Base-by-base conservation (phyloP, 2,329 filamentous ascomycete species). In the Didymellaceae sp. region DNA sequence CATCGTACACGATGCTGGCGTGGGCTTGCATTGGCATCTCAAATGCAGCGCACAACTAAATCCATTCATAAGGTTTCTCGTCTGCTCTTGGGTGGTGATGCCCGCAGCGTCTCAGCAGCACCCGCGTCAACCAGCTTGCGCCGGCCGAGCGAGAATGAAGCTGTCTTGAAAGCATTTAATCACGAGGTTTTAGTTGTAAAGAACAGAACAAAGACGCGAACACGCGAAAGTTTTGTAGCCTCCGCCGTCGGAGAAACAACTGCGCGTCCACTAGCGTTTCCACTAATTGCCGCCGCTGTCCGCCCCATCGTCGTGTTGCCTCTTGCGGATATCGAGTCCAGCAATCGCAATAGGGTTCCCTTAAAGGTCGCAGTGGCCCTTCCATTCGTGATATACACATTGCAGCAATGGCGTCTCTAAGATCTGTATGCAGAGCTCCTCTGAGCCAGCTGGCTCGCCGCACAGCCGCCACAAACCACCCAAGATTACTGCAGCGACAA, bases 101-200 rank as follows among this genome's bases (percentile, higher is more conserved):
- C 73, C 74, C 74, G 68, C 75, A 70, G 72, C 75, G 77, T 75
- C 55, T 77, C 77, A 77, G 67, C 76, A 78, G 65, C 77, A 74
- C 76, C 76, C 77, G 74, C 75, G 59, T 73, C 71, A 50, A 31
- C 67, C 78, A 76, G 74, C 72, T 67, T 74, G 76, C 74, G 77
- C 67, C 57, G 73, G 67, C 59, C 74, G 74, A 76, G 76, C 82
- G 77, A 82, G 80, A 70, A 78, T 86, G 74, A 50, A 65, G 71
- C 76, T 81, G 79, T 70, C 74, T 71, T 74, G 76, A 70, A 81
- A 82, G 83, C 81, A 78, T 79, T 86, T 89, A 88, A 82, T 91
- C 87, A 87, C 80, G 84, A 86, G 87, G 86, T 83, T 84, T 84
- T 90, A 90, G 87, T 90, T 90, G 85, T 82, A 74, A 84, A 76